Percentiles rank a stretch among this genome's conserved stretches.
Conservation (phyloP, 805 yeast species). For the Candida dajiaensis region DNA sequence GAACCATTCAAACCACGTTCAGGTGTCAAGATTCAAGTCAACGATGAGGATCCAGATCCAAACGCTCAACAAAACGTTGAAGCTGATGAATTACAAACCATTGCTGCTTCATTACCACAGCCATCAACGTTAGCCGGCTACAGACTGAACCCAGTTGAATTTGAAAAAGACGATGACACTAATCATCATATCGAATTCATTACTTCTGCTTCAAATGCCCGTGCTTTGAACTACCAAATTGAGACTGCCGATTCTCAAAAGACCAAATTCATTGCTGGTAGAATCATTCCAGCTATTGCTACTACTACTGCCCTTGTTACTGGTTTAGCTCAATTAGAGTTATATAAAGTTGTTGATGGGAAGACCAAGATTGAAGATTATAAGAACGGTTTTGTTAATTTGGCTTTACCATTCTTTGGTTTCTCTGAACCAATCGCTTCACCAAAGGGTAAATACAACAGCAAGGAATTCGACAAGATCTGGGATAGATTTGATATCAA, state of each 20-base stretch:
- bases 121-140: slow-evolving; percentile 87
- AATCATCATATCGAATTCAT: slow-evolving; percentile 97
- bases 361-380: slow-evolving; percentile 74
- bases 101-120: slow-evolving; percentile 79
- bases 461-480: slow-evolving; percentile 73
- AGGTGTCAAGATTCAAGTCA: slow-evolving; percentile 75
- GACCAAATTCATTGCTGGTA: slow-evolving; percentile 97
- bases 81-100: slow-evolving; percentile 54
- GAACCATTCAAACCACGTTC: slow-evolving; percentile 71
- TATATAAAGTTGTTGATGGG: slow-evolving; percentile 81
- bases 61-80: slow-evolving; percentile 49
- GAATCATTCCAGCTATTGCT: slow-evolving; percentile 98
- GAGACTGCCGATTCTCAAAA: slow-evolving; percentile 84
- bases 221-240: slow-evolving; percentile 87
- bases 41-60: slow-evolving; percentile 85
- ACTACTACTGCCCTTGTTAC: slow-evolving; percentile 98
- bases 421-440: slow-evolving; percentile 95
- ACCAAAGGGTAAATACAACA: slow-evolving; percentile 74
- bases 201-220: slow-evolving; percentile 90
- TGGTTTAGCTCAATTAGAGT: slow-evolving; percentile 87
- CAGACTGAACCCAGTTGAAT: slow-evolving; percentile 82
- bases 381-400: slow-evolving; percentile 87
- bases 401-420: slow-evolving; percentile 94
- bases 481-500: slow-evolving; percentile 91
- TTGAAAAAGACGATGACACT: slow-evolving; percentile 96